These are phyloP conservation scores for Coniochaeta sp. DNA, from an alignment of 2,329 filamentous ascomycete species.

Conservation along the genomic window DNA sequence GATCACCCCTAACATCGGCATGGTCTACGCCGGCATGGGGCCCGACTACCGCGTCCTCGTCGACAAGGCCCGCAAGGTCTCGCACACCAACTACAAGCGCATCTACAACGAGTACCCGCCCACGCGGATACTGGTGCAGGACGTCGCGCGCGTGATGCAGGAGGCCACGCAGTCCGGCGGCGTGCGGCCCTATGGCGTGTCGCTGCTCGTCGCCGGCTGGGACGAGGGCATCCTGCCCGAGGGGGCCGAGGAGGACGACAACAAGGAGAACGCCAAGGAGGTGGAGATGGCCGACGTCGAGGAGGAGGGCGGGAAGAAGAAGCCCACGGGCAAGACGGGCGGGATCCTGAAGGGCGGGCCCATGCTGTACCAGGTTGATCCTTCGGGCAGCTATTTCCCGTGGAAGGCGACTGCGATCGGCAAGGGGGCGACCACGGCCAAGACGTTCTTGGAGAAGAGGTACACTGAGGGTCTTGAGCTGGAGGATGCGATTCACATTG, in stretches of 20 bases:
- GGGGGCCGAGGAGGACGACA: constrained; percentile 52
- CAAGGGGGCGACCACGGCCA: constrained; percentile 95
- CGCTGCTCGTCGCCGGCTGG: constrained; percentile 92
- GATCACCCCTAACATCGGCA: constrained; percentile 98
- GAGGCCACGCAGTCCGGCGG: constrained; percentile 97
- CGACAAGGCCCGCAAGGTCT: constrained; percentile 96
- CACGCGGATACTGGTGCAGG: constrained; percentile 96
- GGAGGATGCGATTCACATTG: constrained; percentile 98
- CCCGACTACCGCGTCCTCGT: constrained; percentile 97
- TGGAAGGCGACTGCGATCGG: constrained; percentile 99
- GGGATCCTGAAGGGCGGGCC: constrained; percentile 93
- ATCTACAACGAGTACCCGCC: constrained; percentile 99
- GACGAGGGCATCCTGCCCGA: constrained; percentile 94
- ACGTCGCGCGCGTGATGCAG: constrained; percentile 96
- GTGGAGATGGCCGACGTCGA: constrained; percentile 39
- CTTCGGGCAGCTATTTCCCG: constrained; percentile 97
- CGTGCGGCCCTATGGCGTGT: constrained; percentile 95
- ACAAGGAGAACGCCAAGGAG: constrained; percentile 45
- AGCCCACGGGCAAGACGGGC: constrained; percentile 77
- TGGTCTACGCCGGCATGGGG: constrained; percentile 99
- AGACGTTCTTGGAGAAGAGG: constrained; percentile 98
- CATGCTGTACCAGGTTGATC: constrained; percentile 97
- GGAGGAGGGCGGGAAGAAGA: constrained; percentile 61
- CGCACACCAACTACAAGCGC: constrained; percentile 97
- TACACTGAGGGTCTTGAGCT: constrained; percentile 96